phyloP scores from a whole-genome alignment of 2,329 filamentous ascomycete species.

The Allantophomopsis cytisporea region DNA sequence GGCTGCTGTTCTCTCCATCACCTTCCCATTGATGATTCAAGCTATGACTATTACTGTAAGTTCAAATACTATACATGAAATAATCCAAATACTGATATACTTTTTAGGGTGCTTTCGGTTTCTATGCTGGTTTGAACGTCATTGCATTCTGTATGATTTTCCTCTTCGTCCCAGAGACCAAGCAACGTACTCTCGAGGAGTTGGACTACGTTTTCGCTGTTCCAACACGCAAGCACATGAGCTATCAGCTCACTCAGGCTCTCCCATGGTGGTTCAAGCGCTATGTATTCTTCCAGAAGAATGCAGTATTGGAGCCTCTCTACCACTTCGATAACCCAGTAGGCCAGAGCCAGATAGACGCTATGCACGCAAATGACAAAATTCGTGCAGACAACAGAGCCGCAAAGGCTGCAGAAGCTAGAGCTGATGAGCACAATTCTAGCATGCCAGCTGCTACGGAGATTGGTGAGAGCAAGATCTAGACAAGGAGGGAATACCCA shows the following conservation, averaged over 20 bases:
- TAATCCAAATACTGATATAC: neutral
- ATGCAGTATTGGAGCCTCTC: conserved; percentile 30
- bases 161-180: conserved; percentile 38
- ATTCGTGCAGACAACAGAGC: neutral
- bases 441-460: too few species aligned
- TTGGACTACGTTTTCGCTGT: conserved; percentile 29
- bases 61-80: neutral
- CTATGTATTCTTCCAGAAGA: conserved; percentile 17
- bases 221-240: conserved; percentile 2
- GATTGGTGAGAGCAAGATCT: too few species aligned
- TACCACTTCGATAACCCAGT: conserved; percentile 29
- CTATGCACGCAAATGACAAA: neutral
- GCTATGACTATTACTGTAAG: conserved; percentile 8
- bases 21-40: conserved; percentile 24
- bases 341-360: neutral
- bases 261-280: conserved; percentile 3
- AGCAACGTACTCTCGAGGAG: conserved; percentile 22
- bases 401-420: too few species aligned
- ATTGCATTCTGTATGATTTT: conserved; percentile 40
- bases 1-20: conserved; percentile 45
- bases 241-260: conserved; percentile 1
- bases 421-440: too few species aligned
- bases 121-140: conserved; percentile 39
- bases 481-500: too few species aligned
- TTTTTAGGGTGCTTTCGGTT: conserved; percentile 28